Evolutionary conservation across 2,329 filamentous ascomycete genomes (phyloP).

Genomic region (Ophiocordyceps camponoti-leonardi): DNA sequence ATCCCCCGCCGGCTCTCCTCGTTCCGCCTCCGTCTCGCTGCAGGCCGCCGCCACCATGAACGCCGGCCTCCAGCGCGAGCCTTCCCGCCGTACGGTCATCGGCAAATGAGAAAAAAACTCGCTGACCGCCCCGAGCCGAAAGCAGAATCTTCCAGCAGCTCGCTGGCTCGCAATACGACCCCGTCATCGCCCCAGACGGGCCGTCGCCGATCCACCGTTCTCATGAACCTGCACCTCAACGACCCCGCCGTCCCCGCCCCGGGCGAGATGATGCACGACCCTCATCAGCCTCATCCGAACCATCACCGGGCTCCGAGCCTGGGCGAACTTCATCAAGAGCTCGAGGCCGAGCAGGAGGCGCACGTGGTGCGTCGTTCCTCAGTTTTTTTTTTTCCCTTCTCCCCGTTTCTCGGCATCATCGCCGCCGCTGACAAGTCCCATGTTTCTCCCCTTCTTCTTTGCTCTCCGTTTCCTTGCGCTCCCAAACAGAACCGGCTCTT

Average conservation of each 20-base stretch:
- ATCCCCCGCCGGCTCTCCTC: conserved; percentile 42
- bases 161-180: conserved; percentile 19
- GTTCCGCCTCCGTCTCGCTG: conserved; percentile 51
- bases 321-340: conserved; percentile 62
- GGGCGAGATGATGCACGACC: conserved; percentile 46
- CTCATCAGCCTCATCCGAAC: conserved; percentile 26
- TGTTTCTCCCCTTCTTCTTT: not conserved
- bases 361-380: conserved; percentile 44
- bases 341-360: conserved; percentile 64
- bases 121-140: too few relatives aligned
- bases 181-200: conserved; percentile 28
- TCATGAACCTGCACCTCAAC: conserved; percentile 60
- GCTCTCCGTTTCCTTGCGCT: too few relatives aligned
- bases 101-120: too few relatives aligned
- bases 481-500: conserved; percentile 50
- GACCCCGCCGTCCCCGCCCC: conserved; percentile 50
- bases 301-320: conserved; percentile 54
- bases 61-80: conserved; percentile 52
- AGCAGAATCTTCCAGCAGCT: conserved; percentile 34
- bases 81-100: conserved; percentile 31
- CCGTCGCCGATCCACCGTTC: conserved; percentile 48
- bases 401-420: too few relatives aligned
- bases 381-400: too few relatives aligned
- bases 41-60: conserved; percentile 66
- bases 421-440: too few relatives aligned